These are phyloP conservation scores for Zygoascus biomembranicola DNA, from an alignment of 805 yeast species.

Conservation along the genomic window DNA sequence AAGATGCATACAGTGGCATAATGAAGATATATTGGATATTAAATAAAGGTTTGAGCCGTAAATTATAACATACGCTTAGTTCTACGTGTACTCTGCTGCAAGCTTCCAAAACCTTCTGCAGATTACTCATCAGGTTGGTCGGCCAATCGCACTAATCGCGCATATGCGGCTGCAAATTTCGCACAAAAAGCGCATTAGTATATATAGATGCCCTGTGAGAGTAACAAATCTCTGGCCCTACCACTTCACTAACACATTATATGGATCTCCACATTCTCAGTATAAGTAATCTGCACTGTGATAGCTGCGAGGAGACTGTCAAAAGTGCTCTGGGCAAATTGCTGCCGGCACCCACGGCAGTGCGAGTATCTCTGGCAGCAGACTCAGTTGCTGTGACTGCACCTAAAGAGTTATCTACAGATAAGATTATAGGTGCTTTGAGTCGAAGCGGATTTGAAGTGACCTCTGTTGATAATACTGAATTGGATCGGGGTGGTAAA, in stretches of 20 bases:
- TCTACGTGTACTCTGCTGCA: background rate
- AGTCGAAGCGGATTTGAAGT: conserved; percentile 23
- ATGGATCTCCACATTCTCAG: conserved; percentile 14
- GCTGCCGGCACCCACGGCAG: conserved; percentile 12
- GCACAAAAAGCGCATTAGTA: background rate
- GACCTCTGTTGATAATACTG: conserved; percentile 8
- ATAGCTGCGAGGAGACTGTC: conserved; percentile 40
- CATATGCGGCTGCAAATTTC: background rate
- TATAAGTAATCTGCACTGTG: conserved; percentile 48
- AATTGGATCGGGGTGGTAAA: background rate
- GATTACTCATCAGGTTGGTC: background rate
- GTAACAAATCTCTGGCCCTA: no score
- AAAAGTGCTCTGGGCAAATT: conserved; percentile 23
- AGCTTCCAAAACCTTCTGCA: background rate
- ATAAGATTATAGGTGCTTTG: conserved; percentile 11
- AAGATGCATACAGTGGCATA: no score
- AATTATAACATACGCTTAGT: no score
- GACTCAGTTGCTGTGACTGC: conserved; percentile 23
- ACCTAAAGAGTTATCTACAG: conserved; percentile 14
- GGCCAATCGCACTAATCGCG: background rate
- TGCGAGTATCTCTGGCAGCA: conserved; percentile 19
- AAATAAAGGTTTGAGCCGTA: no score
- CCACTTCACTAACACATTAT: no score
- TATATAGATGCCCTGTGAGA: background rate
- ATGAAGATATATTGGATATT: no score